Percentiles rank a stretch among this genome's conserved stretches.
Conservation (phyloP, 257 asterid species). For the Nicotiana attenuata region DNA sequence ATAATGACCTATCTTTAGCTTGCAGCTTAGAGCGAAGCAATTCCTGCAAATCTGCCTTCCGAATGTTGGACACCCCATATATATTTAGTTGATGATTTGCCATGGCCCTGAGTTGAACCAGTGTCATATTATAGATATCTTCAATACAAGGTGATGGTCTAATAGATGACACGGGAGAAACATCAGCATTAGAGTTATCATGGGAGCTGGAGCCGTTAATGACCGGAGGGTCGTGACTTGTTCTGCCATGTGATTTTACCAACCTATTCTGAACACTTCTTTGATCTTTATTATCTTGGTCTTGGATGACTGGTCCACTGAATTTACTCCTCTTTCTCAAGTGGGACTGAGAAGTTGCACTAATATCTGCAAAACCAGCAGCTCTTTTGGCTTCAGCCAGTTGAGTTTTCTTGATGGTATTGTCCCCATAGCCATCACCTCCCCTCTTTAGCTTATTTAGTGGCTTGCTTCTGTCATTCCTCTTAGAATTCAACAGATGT, state of each 20-base stretch:
- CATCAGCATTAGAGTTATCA: neutral
- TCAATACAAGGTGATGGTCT: neutral
- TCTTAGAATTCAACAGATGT: slow-evolving; percentile 11
- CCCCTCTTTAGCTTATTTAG: slow-evolving; percentile 8
- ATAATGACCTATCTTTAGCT: neutral
- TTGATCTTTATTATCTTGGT: neutral
- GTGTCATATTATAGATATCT: slow-evolving; percentile 1
- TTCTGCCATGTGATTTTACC: neutral
- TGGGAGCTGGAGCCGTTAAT: neutral
- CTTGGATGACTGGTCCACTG: neutral
- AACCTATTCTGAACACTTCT: neutral
- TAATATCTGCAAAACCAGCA: slow-evolving; percentile 5
- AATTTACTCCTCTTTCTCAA: neutral
- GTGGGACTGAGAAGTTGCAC: slow-evolving; percentile 2
- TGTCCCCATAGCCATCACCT: neutral
- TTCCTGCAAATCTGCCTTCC: slow-evolving; percentile 28
- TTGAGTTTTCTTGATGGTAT: neutral
- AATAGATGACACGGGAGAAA: neutral
- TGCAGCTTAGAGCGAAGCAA: slow-evolving; percentile 2
- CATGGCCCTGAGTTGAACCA: slow-evolving; percentile 25
- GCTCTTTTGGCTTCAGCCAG: slow-evolving; percentile 5
- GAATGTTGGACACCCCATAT: slow-evolving; percentile 20
- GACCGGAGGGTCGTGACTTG: neutral
- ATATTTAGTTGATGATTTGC: slow-evolving; percentile 31
- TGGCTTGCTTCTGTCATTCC: slow-evolving; percentile 9